Base-by-base conservation (phyloP, 345 rosid species). In the Salix brachista region DNA sequence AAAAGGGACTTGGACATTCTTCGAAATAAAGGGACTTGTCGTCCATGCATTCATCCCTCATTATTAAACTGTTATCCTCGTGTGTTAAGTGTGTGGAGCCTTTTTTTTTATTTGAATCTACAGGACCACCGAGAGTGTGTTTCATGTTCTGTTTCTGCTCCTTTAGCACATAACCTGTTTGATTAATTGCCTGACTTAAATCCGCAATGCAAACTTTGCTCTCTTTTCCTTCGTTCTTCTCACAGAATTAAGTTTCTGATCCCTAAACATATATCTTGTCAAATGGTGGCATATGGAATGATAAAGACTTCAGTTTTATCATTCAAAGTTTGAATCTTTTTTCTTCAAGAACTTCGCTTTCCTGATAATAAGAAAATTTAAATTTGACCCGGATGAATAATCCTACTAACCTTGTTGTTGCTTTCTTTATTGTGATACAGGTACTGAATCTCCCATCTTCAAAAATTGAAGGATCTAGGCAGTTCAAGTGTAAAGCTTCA, bases 401-500 rank as follows among this genome's bases (percentile, higher is more conserved):
- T 32, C 16, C 0, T 25, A 30, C 37, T 28, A 12, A 4, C 21
- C 37, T 52, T 48, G 6, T 0, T 70, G 16, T 17, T 11, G 18
- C 5, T 30, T 2, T 19, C 39, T n/a, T 8, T 4, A 10, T 18
- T 30, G 0, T 71, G 9, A 46, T 44, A 11, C 34, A 74, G 82
- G 66, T 70, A 46, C n/a, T 42, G 65, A 61, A 46, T 19, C 46
- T 74, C 39, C 46, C 82, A 48, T 34, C 14, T 42, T 6, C 36
- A 8, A 79, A 25, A 5, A 17, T 50, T 62, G 41, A 66, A 34
- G 28, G 71, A 4, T 28, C 4, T 12, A 74, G 75, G 68, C 36
- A 10, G n/a, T 19, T 80, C 0, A 69, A 58, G 37, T 76, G 80
- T 42, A 80, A 64, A 71, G 80, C 80, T 34, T 76, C 79, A 19